phyloP scores from a whole-genome alignment of 805 yeast species.

The Komagataella kurtzmanii region DNA sequence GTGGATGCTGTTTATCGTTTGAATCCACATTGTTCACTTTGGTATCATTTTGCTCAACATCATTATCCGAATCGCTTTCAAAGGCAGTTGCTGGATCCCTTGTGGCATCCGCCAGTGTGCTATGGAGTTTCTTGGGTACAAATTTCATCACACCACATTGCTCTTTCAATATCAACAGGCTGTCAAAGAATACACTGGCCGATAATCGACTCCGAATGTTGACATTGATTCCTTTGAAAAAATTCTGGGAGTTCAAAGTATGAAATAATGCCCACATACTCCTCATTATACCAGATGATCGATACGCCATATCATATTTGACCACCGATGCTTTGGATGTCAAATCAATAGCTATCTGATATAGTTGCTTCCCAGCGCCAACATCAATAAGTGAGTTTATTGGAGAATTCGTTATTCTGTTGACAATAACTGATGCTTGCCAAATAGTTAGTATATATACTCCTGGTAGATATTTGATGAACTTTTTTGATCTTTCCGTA shows the following conservation, averaged over 20 bases:
- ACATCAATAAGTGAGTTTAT: slow-evolving; percentile 53
- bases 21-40: not conserved
- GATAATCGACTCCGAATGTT: slow-evolving; percentile 76
- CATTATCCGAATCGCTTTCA: slow-evolving; percentile 10
- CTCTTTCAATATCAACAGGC: slow-evolving; percentile 71
- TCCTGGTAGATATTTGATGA: slow-evolving; percentile 71
- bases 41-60: slow-evolving; percentile 9
- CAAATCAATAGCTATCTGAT: slow-evolving; percentile 50
- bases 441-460: slow-evolving; percentile 72
- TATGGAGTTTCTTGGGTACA: slow-evolving; percentile 16
- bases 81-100: not conserved
- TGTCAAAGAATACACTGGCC: slow-evolving; percentile 87
- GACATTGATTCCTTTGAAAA: slow-evolving; percentile 26
- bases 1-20: not conserved
- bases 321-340: slow-evolving; percentile 73
- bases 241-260: slow-evolving; percentile 41
- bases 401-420: slow-evolving; percentile 66
- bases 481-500: slow-evolving; percentile 41
- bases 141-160: slow-evolving; percentile 77
- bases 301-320: slow-evolving; percentile 84
- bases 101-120: not conserved
- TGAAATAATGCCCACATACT: slow-evolving; percentile 86
- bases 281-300: slow-evolving; percentile 88
- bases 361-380: slow-evolving; percentile 57
- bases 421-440: slow-evolving; percentile 85